Evolutionary conservation across 1,284 basidiomycete species (phyloP).

Genomic region (Chalciporus sp.): DNA sequence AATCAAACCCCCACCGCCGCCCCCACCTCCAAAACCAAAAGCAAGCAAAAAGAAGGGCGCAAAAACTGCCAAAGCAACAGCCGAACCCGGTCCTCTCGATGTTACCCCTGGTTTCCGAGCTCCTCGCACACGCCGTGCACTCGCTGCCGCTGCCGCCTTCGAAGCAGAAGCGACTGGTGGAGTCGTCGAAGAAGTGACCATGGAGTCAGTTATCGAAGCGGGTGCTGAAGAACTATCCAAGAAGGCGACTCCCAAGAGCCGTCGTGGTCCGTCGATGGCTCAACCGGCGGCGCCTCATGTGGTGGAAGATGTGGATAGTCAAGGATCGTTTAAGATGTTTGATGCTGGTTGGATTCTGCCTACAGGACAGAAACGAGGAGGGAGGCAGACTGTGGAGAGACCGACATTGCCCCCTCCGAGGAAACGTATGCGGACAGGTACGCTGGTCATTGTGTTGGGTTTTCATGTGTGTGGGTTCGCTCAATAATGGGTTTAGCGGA

Average conservation of each 20-base stretch:
- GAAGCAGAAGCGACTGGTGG: slow-evolving; percentile 41
- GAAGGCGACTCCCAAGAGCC: slow-evolving; percentile 20
- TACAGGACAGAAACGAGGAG: slow-evolving; percentile 64
- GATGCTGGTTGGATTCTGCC: slow-evolving; percentile 90
- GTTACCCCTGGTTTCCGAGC: slow-evolving; percentile 46
- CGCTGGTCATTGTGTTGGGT: slow-evolving; percentile 12
- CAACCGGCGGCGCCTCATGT: slow-evolving; percentile 46
- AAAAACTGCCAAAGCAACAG: slow-evolving; percentile 26
- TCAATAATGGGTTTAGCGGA: slow-evolving; percentile 30
- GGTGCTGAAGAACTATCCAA: slow-evolving; percentile 16
- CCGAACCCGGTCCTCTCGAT: slow-evolving; percentile 36
- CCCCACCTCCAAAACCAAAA: slow-evolving; percentile 44
- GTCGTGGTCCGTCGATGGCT: slow-evolving; percentile 19
- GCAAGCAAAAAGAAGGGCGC: slow-evolving; percentile 37
- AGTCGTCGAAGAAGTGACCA: slow-evolving; percentile 4
- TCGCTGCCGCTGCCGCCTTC: slow-evolving; percentile 43
- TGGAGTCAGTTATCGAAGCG: slow-evolving; percentile 8
- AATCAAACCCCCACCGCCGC: slow-evolving; percentile 57
- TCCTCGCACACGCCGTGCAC: slow-evolving; percentile 47
- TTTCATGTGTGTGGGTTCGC: not conserved
- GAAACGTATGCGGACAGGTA: slow-evolving; percentile 59
- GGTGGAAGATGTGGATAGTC: slow-evolving; percentile 71
- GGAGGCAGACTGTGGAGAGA: slow-evolving; percentile 48
- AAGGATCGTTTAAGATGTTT: slow-evolving; percentile 81
- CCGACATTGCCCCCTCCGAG: slow-evolving; percentile 42